Conservation (phyloP, 345 rosid species). For the thale cress (Arabidopsis thaliana) region DNA sequence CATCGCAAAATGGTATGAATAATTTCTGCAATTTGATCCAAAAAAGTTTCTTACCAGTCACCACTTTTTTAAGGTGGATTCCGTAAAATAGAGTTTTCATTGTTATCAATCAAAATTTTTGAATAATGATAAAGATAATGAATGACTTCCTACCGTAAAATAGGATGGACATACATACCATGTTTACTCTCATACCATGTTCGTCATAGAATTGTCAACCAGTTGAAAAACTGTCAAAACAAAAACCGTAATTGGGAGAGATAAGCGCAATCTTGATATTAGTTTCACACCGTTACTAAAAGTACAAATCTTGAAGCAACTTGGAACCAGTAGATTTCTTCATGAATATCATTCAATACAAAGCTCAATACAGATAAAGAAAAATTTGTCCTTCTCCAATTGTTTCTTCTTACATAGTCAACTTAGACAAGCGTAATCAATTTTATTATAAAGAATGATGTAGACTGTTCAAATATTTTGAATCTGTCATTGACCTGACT, state of each 20-base stretch:
- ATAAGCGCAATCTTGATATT: not conserved
- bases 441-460: too few species aligned
- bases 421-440: not conserved
- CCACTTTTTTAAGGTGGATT: not conserved
- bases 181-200: conserved; percentile 30
- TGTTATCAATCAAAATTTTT: not conserved
- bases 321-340: conserved; percentile 64
- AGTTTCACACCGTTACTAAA: conserved; percentile 60
- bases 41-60: not conserved
- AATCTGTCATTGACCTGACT: not conserved
- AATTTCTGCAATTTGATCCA: too few species aligned
- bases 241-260: too few species aligned
- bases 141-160: not conserved
- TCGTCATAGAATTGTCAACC: too few species aligned
- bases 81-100: too few species aligned
- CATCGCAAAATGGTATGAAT: not conserved
- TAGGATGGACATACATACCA: conserved; percentile 56
- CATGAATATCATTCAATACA: conserved; percentile 62
- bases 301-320: conserved; percentile 81
- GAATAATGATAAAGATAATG: not conserved
- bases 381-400: too few species aligned
- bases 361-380: too few species aligned
- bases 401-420: not conserved
- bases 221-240: too few species aligned
- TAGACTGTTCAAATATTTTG: not conserved